Conservation (phyloP, 2,329 filamentous ascomycete species). For the Penicillium sp. region DNA sequence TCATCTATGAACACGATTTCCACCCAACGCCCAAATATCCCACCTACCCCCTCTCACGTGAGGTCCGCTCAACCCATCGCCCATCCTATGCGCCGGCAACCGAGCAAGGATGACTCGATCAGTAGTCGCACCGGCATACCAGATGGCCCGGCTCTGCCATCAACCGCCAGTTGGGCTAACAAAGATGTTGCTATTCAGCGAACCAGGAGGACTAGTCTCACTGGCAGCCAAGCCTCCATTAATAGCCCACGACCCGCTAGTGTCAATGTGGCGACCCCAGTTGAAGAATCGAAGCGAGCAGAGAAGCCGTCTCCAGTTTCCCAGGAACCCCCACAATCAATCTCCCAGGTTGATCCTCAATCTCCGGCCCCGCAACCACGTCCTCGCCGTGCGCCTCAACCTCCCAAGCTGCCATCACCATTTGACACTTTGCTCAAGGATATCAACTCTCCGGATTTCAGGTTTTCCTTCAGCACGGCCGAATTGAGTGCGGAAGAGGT, state of each 20-base stretch:
- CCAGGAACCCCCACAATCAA: slow-evolving; percentile 30
- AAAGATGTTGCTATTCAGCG: slow-evolving; percentile 64
- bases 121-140: slow-evolving; percentile 56
- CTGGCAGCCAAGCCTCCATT: slow-evolving; percentile 70
- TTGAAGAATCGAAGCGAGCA: slow-evolving; percentile 37
- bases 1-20: slow-evolving; percentile 91
- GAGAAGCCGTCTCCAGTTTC: slow-evolving; percentile 32
- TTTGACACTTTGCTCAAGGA: slow-evolving; percentile 47
- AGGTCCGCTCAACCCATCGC: slow-evolving; percentile 54
- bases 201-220: slow-evolving; percentile 69
- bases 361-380: slow-evolving; percentile 24
- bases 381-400: slow-evolving; percentile 17
- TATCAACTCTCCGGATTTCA: slow-evolving; percentile 52
- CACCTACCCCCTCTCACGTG: slow-evolving; percentile 45
- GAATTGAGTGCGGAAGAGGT: slow-evolving; percentile 50
- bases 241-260: slow-evolving; percentile 70
- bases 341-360: slow-evolving; percentile 24
- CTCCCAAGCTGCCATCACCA: slow-evolving; percentile 28
- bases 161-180: slow-evolving; percentile 89
- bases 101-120: slow-evolving; percentile 72
- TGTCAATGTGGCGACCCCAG: slow-evolving; percentile 43
- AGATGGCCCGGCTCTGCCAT: slow-evolving; percentile 89
- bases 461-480: slow-evolving; percentile 54
- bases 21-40: slow-evolving; percentile 69
- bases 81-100: slow-evolving; percentile 67